Evolutionary conservation across 1,284 basidiomycete species (phyloP).

Genomic region (Microbotryum scabiosae): DNA sequence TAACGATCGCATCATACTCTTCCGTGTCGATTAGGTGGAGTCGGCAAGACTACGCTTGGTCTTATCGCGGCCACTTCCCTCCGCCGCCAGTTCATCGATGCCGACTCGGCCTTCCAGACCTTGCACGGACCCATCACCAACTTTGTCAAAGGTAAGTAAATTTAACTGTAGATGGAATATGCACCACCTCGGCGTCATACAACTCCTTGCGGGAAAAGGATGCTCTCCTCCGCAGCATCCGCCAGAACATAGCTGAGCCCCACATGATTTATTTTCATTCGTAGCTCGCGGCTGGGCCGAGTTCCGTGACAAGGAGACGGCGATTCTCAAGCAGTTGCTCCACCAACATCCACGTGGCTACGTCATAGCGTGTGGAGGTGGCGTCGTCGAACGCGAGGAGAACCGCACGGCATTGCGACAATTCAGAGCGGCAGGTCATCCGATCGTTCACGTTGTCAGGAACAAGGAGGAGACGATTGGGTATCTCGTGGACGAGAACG

Average conservation of each 20-base stretch:
- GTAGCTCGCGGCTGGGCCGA: conserved; percentile 60
- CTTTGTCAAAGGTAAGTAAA: background rate
- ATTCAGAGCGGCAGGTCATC: conserved; percentile 59
- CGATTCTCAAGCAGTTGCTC: conserved; percentile 38
- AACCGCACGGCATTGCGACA: conserved; percentile 48
- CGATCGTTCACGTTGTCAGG: conserved; percentile 61
- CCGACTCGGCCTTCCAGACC: conserved; percentile 24
- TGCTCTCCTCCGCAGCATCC: background rate
- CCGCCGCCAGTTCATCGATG: conserved; percentile 30
- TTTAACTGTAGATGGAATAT: background rate
- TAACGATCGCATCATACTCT: background rate
- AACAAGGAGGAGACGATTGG: conserved; percentile 60
- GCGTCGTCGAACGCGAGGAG: conserved; percentile 76
- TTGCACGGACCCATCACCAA: conserved; percentile 22
- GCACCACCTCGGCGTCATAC: conserved; percentile 3
- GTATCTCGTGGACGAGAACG: conserved; percentile 59
- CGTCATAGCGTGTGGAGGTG: conserved; percentile 84
- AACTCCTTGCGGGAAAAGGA: conserved; percentile 12
- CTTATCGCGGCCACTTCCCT: conserved; percentile 33
- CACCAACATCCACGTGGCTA: conserved; percentile 47
- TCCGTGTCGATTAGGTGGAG: conserved; percentile 13
- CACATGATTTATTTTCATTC: conserved; percentile 10
- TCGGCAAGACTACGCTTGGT: conserved; percentile 34
- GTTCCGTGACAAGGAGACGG: conserved; percentile 51
- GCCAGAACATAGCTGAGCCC: conserved; percentile 3